Conservation (phyloP, 228 moss, liverwort and hornwort species). For the Sphagnum magellanicum region DNA sequence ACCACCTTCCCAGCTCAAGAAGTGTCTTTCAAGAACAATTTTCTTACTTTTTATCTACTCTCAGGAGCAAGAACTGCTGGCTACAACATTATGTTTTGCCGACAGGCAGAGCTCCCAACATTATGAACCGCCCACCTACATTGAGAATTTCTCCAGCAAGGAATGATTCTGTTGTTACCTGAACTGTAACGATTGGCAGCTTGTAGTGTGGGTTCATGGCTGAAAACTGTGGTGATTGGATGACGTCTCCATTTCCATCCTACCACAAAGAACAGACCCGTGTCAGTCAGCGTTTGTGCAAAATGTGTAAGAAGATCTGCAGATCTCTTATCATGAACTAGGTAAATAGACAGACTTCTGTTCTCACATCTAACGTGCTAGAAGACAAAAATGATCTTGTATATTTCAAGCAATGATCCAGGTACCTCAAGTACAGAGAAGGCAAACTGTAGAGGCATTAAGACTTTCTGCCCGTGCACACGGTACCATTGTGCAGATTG, state of each 20-base stretch:
- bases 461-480: constrained; percentile 69
- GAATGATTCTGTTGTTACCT: constrained; percentile 31
- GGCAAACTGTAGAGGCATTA: constrained; percentile 75
- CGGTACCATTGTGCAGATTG: constrained; percentile 88
- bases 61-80: no score
- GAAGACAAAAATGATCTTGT: no score
- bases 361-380: no score
- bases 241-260: constrained; percentile 36
- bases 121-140: no score
- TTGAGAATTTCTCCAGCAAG: no score
- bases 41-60: no score
- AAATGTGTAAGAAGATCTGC: no score
- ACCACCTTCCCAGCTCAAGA: neutral
- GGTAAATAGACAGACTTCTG: no score
- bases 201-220: constrained; percentile 45
- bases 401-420: neutral
- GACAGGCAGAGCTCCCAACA: neutral
- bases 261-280: constrained; percentile 14
- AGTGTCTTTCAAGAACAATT: neutral
- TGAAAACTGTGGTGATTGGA: constrained; percentile 54
- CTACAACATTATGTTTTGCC: no score
- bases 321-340: no score
- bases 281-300: no score
- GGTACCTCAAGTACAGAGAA: constrained; percentile 71
- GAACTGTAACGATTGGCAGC: constrained; percentile 81